Base-by-base conservation (phyloP, 345 rosid genomes). In the Bruguiera sexangula region DNA sequence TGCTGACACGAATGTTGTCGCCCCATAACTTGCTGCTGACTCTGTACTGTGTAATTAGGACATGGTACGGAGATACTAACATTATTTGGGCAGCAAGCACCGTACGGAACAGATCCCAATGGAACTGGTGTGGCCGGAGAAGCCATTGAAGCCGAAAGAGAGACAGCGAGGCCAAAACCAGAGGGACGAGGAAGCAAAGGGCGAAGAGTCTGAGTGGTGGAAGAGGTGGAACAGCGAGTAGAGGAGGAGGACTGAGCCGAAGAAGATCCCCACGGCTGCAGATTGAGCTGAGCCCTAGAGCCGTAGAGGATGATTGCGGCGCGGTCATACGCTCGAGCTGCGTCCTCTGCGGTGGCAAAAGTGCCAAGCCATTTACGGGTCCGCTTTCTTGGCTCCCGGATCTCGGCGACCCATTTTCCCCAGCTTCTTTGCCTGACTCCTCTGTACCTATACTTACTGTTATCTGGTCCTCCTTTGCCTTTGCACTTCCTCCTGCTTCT, bases 181-280 rank as follows among this genome's bases (percentile, higher is more conserved):
- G 96, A 68, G 1, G 98, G 98, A 3, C 97, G 92, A 57, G 97
- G 98, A 48, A 93, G 97, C 66, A 93, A 77, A 26, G 97, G 98
- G 54, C 98, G 86, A 52, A 93, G 89, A 56, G 83, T 86, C 67
- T 83, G 89, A 4, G 89, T 69, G 0, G 87, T 73, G 4, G 88
- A 84, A 0, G 86, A 80, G 24, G 65, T 21, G 2, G 73, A 67
- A 22, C 84, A 76, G 1, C 92, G 89, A 71, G 18, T 83, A 72
- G 48, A 89, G 46, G 80, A 61, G 43, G 56, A n/a, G 8, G 76
- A 63, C 4, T 31, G 62, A 54, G 81, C 32, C 16, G 77, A 30
- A 6, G 60, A 46, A 32, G 73, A 37, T 19, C 48, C 56, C 0
- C 69, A 43, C 31, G 78, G 69, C 6, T 75, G 82, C 36, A 82